phyloP scores from a whole-genome alignment of 371 early-diverging fungal genomes.

The Zopfochytrium polystomum region DNA sequence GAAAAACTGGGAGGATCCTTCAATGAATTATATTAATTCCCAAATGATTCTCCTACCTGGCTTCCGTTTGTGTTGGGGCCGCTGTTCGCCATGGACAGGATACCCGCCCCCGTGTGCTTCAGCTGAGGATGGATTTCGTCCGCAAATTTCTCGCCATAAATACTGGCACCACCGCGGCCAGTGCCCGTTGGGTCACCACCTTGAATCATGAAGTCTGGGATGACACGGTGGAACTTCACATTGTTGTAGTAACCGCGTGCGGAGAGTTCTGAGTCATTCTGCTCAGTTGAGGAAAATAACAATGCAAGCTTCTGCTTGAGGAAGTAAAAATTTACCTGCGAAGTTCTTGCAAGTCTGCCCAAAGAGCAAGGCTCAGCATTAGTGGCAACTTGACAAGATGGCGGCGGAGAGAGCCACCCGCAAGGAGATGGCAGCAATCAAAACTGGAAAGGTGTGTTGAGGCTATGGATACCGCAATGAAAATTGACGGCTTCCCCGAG shows the following conservation, averaged over 20 bases:
- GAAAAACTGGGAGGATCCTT: no score
- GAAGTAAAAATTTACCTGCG: no score
- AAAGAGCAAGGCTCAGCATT: constrained; percentile 7
- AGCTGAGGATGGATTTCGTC: constrained; percentile 68
- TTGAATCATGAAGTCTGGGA: constrained; percentile 91
- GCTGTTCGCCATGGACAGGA: constrained; percentile 84
- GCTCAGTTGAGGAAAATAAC: no score
- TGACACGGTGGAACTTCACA: constrained; percentile 80
- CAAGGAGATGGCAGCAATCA: neutral
- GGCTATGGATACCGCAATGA: no score
- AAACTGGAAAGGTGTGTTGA: neutral
- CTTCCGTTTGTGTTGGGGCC: constrained; percentile 84
- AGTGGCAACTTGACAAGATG: neutral
- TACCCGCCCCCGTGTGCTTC: constrained; percentile 72
- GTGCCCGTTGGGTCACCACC: constrained; percentile 94
- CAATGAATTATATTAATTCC: no score
- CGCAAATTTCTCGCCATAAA: constrained; percentile 74
- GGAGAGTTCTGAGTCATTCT: no score
- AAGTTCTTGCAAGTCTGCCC: constrained; percentile 30
- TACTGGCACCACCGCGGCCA: constrained; percentile 82
- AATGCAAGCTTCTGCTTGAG: no score
- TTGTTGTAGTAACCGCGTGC: constrained; percentile 86
- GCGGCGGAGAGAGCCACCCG: neutral
- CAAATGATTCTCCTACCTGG: no score
- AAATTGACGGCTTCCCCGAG: no score